Conservation (phyloP, 2,329 filamentous ascomycete species). For the Neonectria sp. region DNA sequence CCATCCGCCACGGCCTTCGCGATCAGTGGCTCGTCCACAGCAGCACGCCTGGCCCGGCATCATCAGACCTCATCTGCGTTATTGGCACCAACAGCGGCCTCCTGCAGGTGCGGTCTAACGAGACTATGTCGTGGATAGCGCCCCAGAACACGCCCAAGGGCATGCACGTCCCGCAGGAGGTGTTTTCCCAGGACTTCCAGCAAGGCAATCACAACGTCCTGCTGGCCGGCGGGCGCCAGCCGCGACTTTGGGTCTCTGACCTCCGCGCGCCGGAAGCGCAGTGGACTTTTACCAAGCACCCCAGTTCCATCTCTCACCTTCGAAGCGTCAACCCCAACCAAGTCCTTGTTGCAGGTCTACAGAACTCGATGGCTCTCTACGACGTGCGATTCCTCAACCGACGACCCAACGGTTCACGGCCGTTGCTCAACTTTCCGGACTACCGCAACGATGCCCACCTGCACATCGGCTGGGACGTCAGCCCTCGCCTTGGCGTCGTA, state of each 20-base stretch:
- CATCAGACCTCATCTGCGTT: constrained; percentile 59
- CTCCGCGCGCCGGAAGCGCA: constrained; percentile 54
- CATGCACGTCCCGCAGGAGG: constrained; percentile 50
- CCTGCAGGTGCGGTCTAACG: constrained; percentile 52
- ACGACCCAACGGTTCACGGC: constrained; percentile 44
- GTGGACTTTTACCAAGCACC: constrained; percentile 54
- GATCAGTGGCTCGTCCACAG: constrained; percentile 55
- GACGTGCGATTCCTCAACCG: constrained; percentile 64
- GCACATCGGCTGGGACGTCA: constrained; percentile 67
- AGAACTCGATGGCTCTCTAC: constrained; percentile 67
- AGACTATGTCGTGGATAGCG: constrained; percentile 53
- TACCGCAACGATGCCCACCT: constrained; percentile 66
- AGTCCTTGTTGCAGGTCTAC: constrained; percentile 67
- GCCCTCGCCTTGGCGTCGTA: constrained; percentile 62
- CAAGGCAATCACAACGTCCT: constrained; percentile 60
- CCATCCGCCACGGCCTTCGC: constrained; percentile 45
- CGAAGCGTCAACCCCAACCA: constrained; percentile 64
- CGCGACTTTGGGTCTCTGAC: constrained; percentile 63
- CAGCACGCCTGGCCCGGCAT: constrained; percentile 59
- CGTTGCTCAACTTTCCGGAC: constrained; percentile 64
- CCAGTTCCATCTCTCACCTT: constrained; percentile 64
- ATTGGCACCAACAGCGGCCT: constrained; percentile 66
- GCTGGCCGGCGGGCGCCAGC: constrained; percentile 66
- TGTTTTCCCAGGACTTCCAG: constrained; percentile 67
- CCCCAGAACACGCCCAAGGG: constrained; percentile 40